Base-by-base conservation (phyloP, 306 rosid genomes). In the Trifolium subterraneum region DNA sequence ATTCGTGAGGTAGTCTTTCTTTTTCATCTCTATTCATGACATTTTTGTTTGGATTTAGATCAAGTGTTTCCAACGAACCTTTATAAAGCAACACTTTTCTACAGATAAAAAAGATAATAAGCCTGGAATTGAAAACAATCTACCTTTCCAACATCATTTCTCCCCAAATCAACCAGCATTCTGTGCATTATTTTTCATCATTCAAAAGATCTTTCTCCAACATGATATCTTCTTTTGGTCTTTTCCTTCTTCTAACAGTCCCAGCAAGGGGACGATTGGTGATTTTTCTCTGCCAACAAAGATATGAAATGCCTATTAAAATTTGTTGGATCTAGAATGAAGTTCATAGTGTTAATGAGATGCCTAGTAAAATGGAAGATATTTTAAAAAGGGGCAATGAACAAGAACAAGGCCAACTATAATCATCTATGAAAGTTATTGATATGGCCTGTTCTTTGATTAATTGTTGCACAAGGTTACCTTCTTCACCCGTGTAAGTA, bases 111-210 rank as follows among this genome's bases (percentile, higher is more conserved):
- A 0, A 75, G 20, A 68, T 60, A 41, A n/a, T 50, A 52, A 62
- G 48, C 70, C 51, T 10, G 52, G 60, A 82, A 64, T 61, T 12
- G 73, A 81, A 77, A 72, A 79, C 61, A 15, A 65, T 38, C 64
- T 50, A 93, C 99, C 99, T 86, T 94, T 74, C 99, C 99, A 14
- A 94, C 99, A 45, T 94, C 97, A 79, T 92, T 94, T 83, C 99
- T 88, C 52, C 99, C 99, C 88, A 92, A 83, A 76, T 94, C 99
- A 76, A 94, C 99, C 10, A 92, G 85, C 99, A 92, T 94, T 61
- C 87, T 88, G 41, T 94, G 99, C 91, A 74, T 81, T 94, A 97
- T 86, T 94, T 94, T 73, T 83, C 88, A 81, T 94, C 97, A 45
- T 78, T 87, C 82, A 94, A 79, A 71, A 92, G 97, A 55, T 92